Evolutionary conservation across 495 filamentous ascomycete genomes (phyloP).

Genomic region (Mycothermus thermophilus): DNA sequence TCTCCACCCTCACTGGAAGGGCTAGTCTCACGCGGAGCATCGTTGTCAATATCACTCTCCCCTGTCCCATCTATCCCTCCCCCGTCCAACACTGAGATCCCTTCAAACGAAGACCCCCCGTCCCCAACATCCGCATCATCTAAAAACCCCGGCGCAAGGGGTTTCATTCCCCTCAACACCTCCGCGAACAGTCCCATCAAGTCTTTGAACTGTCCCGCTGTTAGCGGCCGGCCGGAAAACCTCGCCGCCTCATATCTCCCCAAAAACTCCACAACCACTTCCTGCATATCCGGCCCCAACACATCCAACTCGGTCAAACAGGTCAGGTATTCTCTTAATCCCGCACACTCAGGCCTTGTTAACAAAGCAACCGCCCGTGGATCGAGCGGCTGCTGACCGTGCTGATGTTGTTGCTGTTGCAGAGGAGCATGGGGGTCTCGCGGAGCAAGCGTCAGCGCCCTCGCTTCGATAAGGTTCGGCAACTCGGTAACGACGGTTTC

Average conservation of each 20-base stretch:
- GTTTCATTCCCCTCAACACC: constrained; percentile 60
- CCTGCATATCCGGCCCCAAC: constrained; percentile 37
- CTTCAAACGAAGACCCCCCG: background rate
- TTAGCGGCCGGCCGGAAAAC: constrained; percentile 47
- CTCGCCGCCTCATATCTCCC: constrained; percentile 67
- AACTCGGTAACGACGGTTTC: constrained; percentile 70
- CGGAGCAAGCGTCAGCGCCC: constrained; percentile 71
- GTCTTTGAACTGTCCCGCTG: constrained; percentile 56
- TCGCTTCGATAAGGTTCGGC: constrained; percentile 84
- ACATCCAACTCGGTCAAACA: constrained; percentile 55
- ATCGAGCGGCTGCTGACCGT: constrained; percentile 30
- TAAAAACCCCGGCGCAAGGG: constrained; percentile 33
- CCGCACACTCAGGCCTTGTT: constrained; percentile 57
- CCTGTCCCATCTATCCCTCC: background rate
- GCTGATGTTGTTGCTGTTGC: too few relatives aligned
- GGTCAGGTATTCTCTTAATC: constrained; percentile 63
- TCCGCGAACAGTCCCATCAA: constrained; percentile 84
- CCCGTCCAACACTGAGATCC: background rate
- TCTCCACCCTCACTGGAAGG: constrained; percentile 16
- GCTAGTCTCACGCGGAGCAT: constrained; percentile 21
- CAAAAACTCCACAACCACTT: constrained; percentile 42
- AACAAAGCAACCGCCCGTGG: constrained; percentile 55
- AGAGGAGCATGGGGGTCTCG: constrained; percentile 43
- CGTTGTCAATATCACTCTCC: constrained; percentile 39
- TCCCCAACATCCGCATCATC: constrained; percentile 13